phyloP scores from a whole-genome alignment of 805 yeast genomes.

The Barnettozyma botsteinii region DNA sequence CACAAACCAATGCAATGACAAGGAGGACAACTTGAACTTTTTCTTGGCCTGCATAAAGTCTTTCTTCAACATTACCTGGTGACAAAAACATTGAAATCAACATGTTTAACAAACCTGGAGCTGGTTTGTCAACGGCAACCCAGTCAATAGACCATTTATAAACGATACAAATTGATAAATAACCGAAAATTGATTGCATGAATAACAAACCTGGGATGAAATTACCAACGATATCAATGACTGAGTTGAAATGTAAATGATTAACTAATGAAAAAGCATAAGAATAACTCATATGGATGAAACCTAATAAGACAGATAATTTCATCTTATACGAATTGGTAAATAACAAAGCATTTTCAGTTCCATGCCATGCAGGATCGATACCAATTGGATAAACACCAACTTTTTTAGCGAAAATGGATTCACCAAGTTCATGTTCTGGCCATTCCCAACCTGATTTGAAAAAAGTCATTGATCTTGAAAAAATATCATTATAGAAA shows the following conservation, averaged over 20 bases:
- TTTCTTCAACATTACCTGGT: conserved; percentile 85
- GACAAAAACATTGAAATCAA: conserved; percentile 91
- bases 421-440: conserved; percentile 56
- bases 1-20: conserved; percentile 74
- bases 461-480: conserved; percentile 85
- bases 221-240: conserved; percentile 84
- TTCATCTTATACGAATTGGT: conserved; percentile 98
- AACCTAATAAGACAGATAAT: conserved; percentile 91
- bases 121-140: conserved; percentile 66
- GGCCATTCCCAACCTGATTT: conserved; percentile 95
- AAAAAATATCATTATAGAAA: conserved; percentile 88
- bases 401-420: conserved; percentile 56
- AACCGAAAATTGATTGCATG: conserved; percentile 96
- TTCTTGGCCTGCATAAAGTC: conserved; percentile 75
- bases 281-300: conserved; percentile 89
- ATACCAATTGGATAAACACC: conserved; percentile 81
- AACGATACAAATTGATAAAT: conserved; percentile 76
- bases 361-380: conserved; percentile 97
- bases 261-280: conserved; percentile 81
- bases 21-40: conserved; percentile 67
- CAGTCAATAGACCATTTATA: conserved; percentile 96
- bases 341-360: conserved; percentile 86
- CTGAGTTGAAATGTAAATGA: conserved; percentile 59
- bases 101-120: conserved; percentile 94
- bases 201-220: conserved; percentile 91